Conservation (phyloP, 139 green algal genomes). For the Ulvella scutata region DNA sequence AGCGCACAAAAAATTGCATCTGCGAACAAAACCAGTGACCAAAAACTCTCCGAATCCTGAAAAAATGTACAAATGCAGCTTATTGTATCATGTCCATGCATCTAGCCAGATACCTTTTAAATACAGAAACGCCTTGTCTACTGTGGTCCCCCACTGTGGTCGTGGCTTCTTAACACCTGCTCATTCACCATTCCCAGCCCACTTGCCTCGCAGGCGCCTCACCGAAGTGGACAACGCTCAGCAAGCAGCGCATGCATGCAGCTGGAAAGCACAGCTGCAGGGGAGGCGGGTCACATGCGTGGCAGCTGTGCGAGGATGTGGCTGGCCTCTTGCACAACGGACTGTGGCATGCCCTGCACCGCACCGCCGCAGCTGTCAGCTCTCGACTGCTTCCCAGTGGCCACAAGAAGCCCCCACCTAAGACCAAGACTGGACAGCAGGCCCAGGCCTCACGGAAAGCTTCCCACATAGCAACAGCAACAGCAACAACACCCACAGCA, state of each 20-base stretch:
- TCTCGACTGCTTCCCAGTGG: neutral
- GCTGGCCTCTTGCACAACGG: neutral
- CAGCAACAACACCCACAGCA: conserved; percentile 3
- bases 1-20: too few species aligned
- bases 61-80: too few species aligned
- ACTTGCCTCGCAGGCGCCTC: too few species aligned
- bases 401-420: neutral
- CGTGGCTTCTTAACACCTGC: too few species aligned
- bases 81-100: too few species aligned
- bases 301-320: neutral
- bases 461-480: neutral
- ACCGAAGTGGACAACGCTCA: too few species aligned
- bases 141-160: too few species aligned
- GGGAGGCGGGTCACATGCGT: neutral
- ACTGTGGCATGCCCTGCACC: neutral
- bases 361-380: neutral
- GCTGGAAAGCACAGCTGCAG: neutral
- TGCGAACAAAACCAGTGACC: too few species aligned
- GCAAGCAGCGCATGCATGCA: neutral
- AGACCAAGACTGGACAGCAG: neutral
- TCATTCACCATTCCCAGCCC: too few species aligned
- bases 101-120: too few species aligned
- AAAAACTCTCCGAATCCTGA: too few species aligned
- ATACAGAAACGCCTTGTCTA: too few species aligned
- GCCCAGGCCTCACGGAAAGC: neutral